Percentiles rank a stretch among this genome's conserved stretches.
Conservation (phyloP, 768 basidiomycete species). For the Phlebiopsis flavidoalba region DNA sequence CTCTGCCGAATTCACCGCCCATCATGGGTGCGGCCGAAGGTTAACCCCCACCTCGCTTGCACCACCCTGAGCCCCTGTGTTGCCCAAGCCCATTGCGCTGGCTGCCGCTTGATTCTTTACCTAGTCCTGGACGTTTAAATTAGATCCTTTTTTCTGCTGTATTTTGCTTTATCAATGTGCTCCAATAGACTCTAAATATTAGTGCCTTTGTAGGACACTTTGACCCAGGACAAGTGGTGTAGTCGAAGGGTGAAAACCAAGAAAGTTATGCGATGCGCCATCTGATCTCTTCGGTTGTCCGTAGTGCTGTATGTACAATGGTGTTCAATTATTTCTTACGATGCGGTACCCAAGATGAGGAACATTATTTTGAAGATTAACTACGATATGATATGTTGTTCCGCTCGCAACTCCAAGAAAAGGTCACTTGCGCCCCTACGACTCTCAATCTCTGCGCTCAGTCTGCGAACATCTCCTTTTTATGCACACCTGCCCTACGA, state of each 20-base stretch:
- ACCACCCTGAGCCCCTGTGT: slow-evolving; percentile 3
- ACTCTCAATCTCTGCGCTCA: neutral
- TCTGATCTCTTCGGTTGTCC: too few species aligned
- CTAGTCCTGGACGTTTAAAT: neutral
- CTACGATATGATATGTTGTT: neutral
- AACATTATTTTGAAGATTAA: neutral
- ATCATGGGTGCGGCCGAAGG: slow-evolving; percentile 19
- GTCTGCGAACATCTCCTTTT: slow-evolving; percentile 19
- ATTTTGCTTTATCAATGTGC: neutral
- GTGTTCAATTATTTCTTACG: neutral
- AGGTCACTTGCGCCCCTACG: neutral
- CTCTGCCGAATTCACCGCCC: too few species aligned
- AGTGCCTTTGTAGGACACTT: too few species aligned
- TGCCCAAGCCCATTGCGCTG: slow-evolving; percentile 18
- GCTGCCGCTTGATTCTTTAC: slow-evolving; percentile 19
- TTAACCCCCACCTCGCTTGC: slow-evolving; percentile 14
- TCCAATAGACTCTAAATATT: neutral
- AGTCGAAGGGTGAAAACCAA: too few species aligned
- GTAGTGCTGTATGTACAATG: too few species aligned
- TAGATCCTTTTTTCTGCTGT: neutral
- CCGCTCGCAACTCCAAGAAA: neutral
- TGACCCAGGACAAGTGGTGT: too few species aligned
- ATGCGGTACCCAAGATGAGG: neutral
- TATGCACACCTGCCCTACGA: slow-evolving; percentile 45
- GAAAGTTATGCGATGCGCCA: too few species aligned